A percentile compares a stretch with the other conserved stretches of the same genome.
phyloP scores from a whole-genome alignment of 2,329 filamentous ascomycete genomes.

The Fusarium secorum region DNA sequence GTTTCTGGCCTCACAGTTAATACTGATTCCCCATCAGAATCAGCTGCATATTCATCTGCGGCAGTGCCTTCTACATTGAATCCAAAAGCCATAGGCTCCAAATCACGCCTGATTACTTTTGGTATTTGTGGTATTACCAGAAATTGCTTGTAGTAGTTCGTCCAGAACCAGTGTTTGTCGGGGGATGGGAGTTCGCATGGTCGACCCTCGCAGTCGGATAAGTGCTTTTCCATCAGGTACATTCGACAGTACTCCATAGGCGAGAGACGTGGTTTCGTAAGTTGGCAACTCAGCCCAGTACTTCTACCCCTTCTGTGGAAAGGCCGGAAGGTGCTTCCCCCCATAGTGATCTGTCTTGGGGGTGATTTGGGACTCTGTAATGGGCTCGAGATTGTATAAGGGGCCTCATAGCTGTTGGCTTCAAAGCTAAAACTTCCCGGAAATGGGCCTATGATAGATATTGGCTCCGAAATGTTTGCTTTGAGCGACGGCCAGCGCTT shows the following conservation, averaged over 20 bases:
- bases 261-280: conserved; percentile 46
- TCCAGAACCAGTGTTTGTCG: conserved; percentile 47
- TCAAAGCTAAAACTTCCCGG: not conserved
- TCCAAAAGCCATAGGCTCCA: not conserved
- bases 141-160: conserved; percentile 47
- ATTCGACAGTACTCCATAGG: conserved; percentile 52
- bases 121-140: conserved; percentile 49
- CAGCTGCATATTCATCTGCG: not conserved
- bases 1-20: conserved; percentile 20
- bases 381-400: not conserved
- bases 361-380: not conserved
- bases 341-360: not conserved
- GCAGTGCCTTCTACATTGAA: not conserved
- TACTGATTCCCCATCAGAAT: conserved; percentile 36
- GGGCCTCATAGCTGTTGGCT: not conserved
- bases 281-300: not conserved
- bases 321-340: not conserved
- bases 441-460: conserved; percentile 7
- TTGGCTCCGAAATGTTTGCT: conserved; percentile 38
- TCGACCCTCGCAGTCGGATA: conserved; percentile 38
- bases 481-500: conserved; percentile 30
- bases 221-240: conserved; percentile 47
- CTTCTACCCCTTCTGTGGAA: not conserved
- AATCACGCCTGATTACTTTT: conserved; percentile 34
- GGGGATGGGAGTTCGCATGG: conserved; percentile 44